Evolutionary conservation across 1,284 basidiomycete species (phyloP).

Genomic region (Naganishia albida): DNA sequence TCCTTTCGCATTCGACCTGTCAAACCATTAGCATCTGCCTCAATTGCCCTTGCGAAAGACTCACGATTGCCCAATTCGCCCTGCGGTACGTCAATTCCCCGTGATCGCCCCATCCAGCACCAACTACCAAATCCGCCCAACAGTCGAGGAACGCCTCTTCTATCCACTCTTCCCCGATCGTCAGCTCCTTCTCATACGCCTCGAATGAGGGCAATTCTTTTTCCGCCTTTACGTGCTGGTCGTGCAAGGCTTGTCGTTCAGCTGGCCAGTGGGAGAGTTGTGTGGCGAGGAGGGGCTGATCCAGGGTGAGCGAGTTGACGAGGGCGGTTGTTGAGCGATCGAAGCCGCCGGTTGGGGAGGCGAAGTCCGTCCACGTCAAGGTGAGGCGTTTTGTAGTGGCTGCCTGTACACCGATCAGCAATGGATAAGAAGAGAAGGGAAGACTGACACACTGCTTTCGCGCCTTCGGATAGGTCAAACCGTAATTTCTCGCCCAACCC

Average conservation of each 20-base stretch:
- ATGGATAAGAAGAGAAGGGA: background rate
- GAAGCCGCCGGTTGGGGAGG: constrained; percentile 66
- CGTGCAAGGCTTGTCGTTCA: constrained; percentile 68
- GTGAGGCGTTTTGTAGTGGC: constrained; percentile 65
- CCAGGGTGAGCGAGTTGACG: constrained; percentile 70
- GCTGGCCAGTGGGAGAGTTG: constrained; percentile 70
- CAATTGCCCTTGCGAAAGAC: constrained; percentile 42
- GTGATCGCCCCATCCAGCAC: constrained; percentile 75
- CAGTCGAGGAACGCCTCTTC: constrained; percentile 85
- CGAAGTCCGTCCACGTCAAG: constrained; percentile 83
- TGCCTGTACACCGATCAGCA: background rate
- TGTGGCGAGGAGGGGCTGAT: constrained; percentile 67
- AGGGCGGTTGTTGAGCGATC: constrained; percentile 71
- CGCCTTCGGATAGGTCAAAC: constrained; percentile 82
- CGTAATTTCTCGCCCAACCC: constrained; percentile 64
- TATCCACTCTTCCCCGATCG: constrained; percentile 56
- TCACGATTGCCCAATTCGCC: constrained; percentile 86
- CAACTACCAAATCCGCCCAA: constrained; percentile 80
- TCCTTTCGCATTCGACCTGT: constrained; percentile 75
- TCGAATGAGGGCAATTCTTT: constrained; percentile 71
- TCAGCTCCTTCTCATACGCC: constrained; percentile 2
- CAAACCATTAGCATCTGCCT: constrained; percentile 2
- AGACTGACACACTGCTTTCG: constrained; percentile 65
- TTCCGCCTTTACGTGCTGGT: constrained; percentile 78
- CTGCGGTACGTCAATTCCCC: constrained; percentile 74